phyloP scores from a whole-genome alignment of 768 basidiomycete genomes.

The Lactifluus piperatus region DNA sequence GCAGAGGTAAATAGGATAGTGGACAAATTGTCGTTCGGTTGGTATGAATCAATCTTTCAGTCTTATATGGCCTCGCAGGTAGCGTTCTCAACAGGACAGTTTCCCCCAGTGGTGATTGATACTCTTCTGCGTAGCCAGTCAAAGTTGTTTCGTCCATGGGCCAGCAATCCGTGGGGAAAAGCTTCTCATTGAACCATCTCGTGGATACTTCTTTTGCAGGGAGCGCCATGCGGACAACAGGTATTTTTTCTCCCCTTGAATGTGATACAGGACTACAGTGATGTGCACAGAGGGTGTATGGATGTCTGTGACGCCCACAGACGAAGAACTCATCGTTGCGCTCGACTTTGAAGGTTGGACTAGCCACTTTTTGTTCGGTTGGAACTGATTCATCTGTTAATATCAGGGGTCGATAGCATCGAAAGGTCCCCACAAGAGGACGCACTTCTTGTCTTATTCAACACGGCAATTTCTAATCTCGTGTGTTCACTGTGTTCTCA shows the following conservation, averaged over 20 bases:
- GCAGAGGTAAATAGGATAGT: slow-evolving; percentile 39
- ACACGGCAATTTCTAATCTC: slow-evolving; percentile 55
- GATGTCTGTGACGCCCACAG: slow-evolving; percentile 58
- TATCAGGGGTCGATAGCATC: slow-evolving; percentile 49
- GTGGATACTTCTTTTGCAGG: slow-evolving; percentile 55
- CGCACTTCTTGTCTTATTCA: slow-evolving; percentile 52
- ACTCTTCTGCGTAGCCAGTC: slow-evolving; percentile 35
- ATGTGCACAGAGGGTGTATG: slow-evolving; percentile 43
- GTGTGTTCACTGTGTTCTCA: slow-evolving; percentile 25
- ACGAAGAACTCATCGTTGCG: slow-evolving; percentile 44
- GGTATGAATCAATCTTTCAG: slow-evolving; percentile 58
- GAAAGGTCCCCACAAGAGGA: slow-evolving; percentile 59
- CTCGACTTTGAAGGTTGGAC: slow-evolving; percentile 53
- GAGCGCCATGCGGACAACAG: no score
- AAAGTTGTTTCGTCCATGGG: slow-evolving; percentile 63
- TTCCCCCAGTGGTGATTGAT: neutral
- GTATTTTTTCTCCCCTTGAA: slow-evolving; percentile 10
- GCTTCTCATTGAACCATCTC: slow-evolving; percentile 49
- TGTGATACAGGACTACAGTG: neutral
- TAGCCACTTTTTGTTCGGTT: neutral
- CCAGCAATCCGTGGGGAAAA: slow-evolving; percentile 58
- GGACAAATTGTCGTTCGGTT: slow-evolving; percentile 32
- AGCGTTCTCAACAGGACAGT: neutral
- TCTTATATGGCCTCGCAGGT: slow-evolving; percentile 55
- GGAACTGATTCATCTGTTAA: neutral